Percentiles rank a stretch among this genome's conserved stretches.
These are phyloP conservation scores for Pleurotus tuoliensis DNA, from an alignment of 768 basidiomycete genomes.

Conservation along the genomic window DNA sequence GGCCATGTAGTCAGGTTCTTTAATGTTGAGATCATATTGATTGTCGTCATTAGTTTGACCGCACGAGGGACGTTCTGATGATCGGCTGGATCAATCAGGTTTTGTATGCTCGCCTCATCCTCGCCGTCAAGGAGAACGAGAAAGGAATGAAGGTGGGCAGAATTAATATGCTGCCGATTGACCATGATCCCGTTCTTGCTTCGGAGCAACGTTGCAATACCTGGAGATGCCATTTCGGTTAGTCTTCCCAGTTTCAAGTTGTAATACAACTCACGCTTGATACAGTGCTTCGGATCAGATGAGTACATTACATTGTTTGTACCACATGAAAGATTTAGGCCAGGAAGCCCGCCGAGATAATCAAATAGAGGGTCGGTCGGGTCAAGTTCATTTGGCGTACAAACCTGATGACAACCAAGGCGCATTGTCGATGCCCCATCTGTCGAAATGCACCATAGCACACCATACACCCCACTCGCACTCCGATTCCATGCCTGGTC, in stretches of 20 bases:
- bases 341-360: constrained; percentile 1
- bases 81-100: constrained; percentile 24
- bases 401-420: constrained; percentile 3
- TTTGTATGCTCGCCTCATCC: constrained; percentile 7
- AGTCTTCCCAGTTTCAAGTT: too few relatives aligned
- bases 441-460: constrained; percentile 7
- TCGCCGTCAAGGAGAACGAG: constrained; percentile 15
- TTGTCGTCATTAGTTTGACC: constrained; percentile 19
- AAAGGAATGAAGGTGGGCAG: constrained; percentile 12
- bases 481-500: not conserved
- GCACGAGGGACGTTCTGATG: constrained; percentile 29
- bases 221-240: not conserved
- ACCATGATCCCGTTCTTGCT: constrained; percentile 15
- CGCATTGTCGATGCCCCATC: constrained; percentile 13
- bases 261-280: constrained; percentile 8
- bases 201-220: not conserved
- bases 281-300: constrained; percentile 13
- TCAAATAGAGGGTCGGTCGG: constrained; percentile 2
- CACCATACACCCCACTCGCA: not conserved
- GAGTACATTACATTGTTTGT: constrained; percentile 5
- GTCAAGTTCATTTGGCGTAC: not conserved
- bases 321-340: constrained; percentile 14
- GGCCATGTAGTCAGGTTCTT: constrained; percentile 12
- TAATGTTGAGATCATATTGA: constrained; percentile 15
- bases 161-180: constrained; percentile 15